Evolutionary conservation across 306 rosid genomes (phyloP).

Genomic region (Lathyrus oleraceus): DNA sequence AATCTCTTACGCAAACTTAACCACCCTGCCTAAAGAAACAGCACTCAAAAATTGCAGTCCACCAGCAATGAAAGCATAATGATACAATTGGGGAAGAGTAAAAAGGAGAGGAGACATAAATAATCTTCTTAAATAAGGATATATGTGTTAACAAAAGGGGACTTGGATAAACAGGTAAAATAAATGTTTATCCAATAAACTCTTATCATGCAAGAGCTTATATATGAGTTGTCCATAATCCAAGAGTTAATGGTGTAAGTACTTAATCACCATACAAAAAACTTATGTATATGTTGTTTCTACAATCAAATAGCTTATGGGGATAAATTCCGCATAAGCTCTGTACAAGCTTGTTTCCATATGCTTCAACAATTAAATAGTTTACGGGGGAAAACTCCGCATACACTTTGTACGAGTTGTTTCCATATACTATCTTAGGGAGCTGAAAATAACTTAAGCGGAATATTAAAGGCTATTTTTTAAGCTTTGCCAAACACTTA

Average conservation of each 20-base stretch:
- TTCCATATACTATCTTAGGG: not conserved
- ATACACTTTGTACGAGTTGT: not conserved
- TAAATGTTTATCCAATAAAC: not conserved
- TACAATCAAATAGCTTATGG: not conserved
- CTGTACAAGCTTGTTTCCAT: not conserved
- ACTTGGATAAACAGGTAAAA: not conserved
- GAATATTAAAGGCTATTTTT: not conserved
- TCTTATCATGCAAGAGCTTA: not conserved
- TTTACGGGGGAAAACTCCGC: not conserved
- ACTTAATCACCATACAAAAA: not conserved
- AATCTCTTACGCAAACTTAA: constrained; percentile 9
- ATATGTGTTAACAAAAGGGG: not conserved
- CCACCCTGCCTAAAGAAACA: constrained; percentile 8
- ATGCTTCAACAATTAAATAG: not conserved
- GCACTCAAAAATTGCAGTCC: not conserved
- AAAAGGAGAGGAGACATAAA: not conserved
- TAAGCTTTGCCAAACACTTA: not conserved
- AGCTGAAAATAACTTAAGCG: not conserved
- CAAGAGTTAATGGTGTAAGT: not conserved
- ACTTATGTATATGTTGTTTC: not conserved
- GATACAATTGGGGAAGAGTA: not conserved
- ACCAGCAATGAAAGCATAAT: not conserved
- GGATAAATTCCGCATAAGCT: not conserved
- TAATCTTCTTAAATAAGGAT: not conserved
- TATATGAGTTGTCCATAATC: not conserved